Percentiles rank a stretch among this genome's conserved stretches.
These are phyloP conservation scores for Monosporozyma servazzii DNA, from an alignment of 805 yeast species.

Conservation along the genomic window DNA sequence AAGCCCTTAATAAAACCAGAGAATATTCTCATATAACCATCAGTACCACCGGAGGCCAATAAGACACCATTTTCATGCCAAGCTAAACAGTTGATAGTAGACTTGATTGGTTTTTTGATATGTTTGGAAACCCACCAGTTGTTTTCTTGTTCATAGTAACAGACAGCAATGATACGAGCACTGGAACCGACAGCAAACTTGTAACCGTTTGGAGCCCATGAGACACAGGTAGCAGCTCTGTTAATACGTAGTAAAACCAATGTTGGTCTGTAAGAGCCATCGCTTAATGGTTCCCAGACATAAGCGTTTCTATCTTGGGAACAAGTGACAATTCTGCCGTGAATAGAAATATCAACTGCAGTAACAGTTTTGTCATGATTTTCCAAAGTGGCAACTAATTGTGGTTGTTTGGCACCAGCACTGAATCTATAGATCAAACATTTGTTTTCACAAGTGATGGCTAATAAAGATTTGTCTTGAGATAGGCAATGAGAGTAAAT, in stretches of 20 bases:
- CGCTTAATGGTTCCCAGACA: constrained; percentile 78
- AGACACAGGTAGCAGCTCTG: constrained; percentile 88
- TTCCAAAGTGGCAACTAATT: constrained; percentile 52
- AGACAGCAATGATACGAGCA: constrained; percentile 87
- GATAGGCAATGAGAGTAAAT: constrained; percentile 89
- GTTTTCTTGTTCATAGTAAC: constrained; percentile 91
- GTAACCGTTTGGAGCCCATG: constrained; percentile 91
- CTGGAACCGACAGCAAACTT: constrained; percentile 97
- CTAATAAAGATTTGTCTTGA: constrained; percentile 54
- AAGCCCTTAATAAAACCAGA: constrained; percentile 83
- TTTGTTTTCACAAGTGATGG: constrained; percentile 69
- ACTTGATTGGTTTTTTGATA: constrained; percentile 86
- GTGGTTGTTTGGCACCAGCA: constrained; percentile 44
- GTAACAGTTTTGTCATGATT: constrained; percentile 94
- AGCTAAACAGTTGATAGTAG: constrained; percentile 70
- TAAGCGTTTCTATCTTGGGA: constrained; percentile 96
- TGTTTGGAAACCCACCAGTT: constrained; percentile 99
- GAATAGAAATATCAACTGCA: constrained; percentile 81
- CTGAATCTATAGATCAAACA: constrained; percentile 62
- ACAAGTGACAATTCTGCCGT: constrained; percentile 89
- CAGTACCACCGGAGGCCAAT: constrained; percentile 85
- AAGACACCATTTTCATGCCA: constrained; percentile 94
- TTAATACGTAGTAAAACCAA: constrained; percentile 85
- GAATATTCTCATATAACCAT: constrained; percentile 84
- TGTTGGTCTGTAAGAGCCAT: constrained; percentile 68